Evolutionary conservation across 1,139 yeast genomes (phyloP), one percentile per base, ranked within the genome.

Genomic region (Blastobotrys serpentis): DNA sequence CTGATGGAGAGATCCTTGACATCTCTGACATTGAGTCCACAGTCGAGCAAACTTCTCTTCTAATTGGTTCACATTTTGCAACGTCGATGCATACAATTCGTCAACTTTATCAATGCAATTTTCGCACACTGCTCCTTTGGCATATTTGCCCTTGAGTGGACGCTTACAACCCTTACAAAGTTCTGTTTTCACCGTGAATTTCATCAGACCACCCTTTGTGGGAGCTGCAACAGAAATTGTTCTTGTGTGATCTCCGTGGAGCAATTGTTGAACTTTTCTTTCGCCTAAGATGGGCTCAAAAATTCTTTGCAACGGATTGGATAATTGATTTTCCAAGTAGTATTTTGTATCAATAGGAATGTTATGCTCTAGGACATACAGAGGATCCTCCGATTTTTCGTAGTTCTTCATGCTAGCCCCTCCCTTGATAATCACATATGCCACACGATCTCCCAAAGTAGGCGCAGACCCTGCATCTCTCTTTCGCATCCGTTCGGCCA

Each of bases 401-500:
- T 90, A 94, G 57, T 90, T 85, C 64, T 89, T 90, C 51, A 85
- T 89, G 55, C 92, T 86, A 10, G 81, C 77, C 0, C 94, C 84
- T 44, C 87, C 87, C 61, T 81, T 79, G 58, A 86, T 84, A 52
- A 94, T 90, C 33, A 94, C 98, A 66, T 92, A 94, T 2, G 98
- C 98, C 37, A 94, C 98, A 71, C 99, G 87, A 65, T 94, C 99
- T 48, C 99, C 99, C 47, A 92, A 77, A 4, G 90, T 82, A 2
- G 98, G 98, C 0, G 98, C 98, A 4, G 95, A 84, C 23, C 99
- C 96, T 0, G 96, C 92, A 63, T 94, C 98, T 73, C 99, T 84
- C 65, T 89, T 89, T 49, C 82, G 79, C 97, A 94, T 94, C 59
- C 98, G 77, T 61, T 90, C 96, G 0, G 98, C 97, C 46, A 94